Evolutionary conservation across 768 basidiomycete genomes (phyloP).

Genomic region (Gloeostereum incarnatum): DNA sequence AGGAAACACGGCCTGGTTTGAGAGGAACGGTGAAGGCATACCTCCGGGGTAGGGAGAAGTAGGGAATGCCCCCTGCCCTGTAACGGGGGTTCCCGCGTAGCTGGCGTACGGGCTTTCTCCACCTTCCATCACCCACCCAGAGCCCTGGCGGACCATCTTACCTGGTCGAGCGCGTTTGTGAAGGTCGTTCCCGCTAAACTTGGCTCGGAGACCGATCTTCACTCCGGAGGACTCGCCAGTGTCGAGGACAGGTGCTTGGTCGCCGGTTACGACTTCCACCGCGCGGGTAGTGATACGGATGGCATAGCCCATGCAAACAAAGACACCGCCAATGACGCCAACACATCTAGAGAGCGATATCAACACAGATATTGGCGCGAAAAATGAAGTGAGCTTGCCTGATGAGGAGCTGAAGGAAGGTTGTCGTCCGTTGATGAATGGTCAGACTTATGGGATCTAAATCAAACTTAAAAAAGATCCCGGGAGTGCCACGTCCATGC

Average conservation of each 20-base stretch:
- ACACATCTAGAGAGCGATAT: conserved; percentile 37
- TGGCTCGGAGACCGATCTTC: conserved; percentile 43
- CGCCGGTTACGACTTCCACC: conserved; percentile 52
- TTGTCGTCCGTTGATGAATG: conserved; percentile 83
- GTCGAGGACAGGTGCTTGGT: conserved; percentile 46
- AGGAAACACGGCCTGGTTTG: too few relatives aligned
- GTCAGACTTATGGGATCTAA: conserved; percentile 83
- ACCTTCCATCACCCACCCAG: conserved; percentile 53
- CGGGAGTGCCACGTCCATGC: conserved; percentile 76
- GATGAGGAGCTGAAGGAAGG: conserved; percentile 74
- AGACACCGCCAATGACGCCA: conserved; percentile 91
- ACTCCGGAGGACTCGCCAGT: conserved; percentile 58
- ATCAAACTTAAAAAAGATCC: conserved; percentile 98
- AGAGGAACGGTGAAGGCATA: too few relatives aligned
- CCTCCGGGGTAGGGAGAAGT: too few relatives aligned
- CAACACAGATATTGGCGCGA: not conserved
- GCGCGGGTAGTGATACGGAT: conserved; percentile 57
- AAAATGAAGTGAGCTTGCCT: conserved; percentile 23
- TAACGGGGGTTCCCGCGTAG: too few relatives aligned
- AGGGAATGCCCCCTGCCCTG: too few relatives aligned
- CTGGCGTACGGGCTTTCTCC: too few relatives aligned
- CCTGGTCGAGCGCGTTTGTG: conserved; percentile 49
- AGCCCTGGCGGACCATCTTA: conserved; percentile 46
- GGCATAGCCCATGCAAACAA: conserved; percentile 77
- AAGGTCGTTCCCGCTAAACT: conserved; percentile 62